phyloP scores from a whole-genome alignment of 805 yeast genomes.

The Pichia ethanolica region DNA sequence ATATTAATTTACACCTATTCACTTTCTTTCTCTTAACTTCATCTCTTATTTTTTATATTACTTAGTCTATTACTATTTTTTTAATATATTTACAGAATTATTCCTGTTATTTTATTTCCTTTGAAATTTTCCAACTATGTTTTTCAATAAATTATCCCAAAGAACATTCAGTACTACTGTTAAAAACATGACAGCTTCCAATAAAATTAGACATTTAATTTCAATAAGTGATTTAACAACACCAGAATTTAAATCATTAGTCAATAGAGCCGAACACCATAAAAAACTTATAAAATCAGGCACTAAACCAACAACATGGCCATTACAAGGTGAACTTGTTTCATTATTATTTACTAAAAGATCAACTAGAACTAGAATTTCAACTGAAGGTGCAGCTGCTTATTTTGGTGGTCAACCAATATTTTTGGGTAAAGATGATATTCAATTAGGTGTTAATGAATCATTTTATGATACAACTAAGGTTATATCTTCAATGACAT shows the following conservation, averaged over 20 bases:
- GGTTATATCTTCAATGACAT: slow-evolving; percentile 91
- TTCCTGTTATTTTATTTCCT: background rate
- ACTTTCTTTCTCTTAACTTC: too few species aligned
- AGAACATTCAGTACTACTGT: slow-evolving; percentile 21
- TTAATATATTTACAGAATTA: too few species aligned
- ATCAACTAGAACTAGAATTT: slow-evolving; percentile 90
- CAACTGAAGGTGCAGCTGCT: slow-evolving; percentile 89
- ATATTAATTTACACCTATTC: too few species aligned
- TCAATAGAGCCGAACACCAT: slow-evolving; percentile 62
- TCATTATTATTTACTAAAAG: slow-evolving; percentile 85
- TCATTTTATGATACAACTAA: slow-evolving; percentile 80
- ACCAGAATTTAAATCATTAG: slow-evolving; percentile 63
- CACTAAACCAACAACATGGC: slow-evolving; percentile 33
- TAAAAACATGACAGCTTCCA: slow-evolving; percentile 12
- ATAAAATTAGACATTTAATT: slow-evolving; percentile 58
- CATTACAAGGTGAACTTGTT: slow-evolving; percentile 72
- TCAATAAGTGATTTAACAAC: slow-evolving; percentile 74
- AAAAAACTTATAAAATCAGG: slow-evolving; percentile 57
- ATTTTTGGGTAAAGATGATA: slow-evolving; percentile 94
- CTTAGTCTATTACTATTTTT: too few species aligned
- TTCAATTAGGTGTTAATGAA: slow-evolving; percentile 94
- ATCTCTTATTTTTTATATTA: too few species aligned
- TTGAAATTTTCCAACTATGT: slow-evolving; percentile 4
- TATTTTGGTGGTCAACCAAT: slow-evolving; percentile 94
- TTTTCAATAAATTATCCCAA: slow-evolving; percentile 19